Evolutionary conservation across 2,329 filamentous ascomycete species (phyloP).

Genomic region (Arthrobotrys entomopaga): DNA sequence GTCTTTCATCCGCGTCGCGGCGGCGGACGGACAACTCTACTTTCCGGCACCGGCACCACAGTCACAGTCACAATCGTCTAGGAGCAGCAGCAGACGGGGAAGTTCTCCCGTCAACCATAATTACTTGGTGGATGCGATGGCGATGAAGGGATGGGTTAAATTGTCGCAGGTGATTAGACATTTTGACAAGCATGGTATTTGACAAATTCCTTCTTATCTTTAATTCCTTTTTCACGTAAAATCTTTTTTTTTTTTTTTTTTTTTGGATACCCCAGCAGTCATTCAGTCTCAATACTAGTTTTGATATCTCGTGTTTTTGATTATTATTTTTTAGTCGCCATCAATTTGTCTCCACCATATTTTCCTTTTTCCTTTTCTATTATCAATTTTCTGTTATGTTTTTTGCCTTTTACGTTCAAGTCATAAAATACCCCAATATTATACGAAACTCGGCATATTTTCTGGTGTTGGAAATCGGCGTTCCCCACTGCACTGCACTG

Average conservation of each 20-base stretch:
- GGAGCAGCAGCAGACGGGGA: conserved; percentile 11
- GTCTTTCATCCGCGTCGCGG: conserved; percentile 42
- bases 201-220: conserved; percentile 42
- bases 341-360: conserved; percentile 8
- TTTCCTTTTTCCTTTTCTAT: too few relatives aligned
- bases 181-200: conserved; percentile 55
- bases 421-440: conserved; percentile 27
- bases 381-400: conserved; percentile 22
- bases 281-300: conserved; percentile 4
- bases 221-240: conserved; percentile 7
- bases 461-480: conserved; percentile 41
- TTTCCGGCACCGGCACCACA: conserved; percentile 18
- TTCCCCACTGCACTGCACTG: too few relatives aligned
- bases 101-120: conserved; percentile 33
- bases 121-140: conserved; percentile 35
- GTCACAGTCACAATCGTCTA: conserved; percentile 32
- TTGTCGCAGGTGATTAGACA: conserved; percentile 43
- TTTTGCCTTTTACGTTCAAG: conserved; percentile 9
- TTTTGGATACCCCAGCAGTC: conserved; percentile 16
- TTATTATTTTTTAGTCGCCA: not conserved
- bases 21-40: conserved; percentile 49
- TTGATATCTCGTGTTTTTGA: conserved; percentile 1
- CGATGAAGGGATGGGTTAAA: conserved; percentile 39
- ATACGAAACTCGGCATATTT: conserved; percentile 32
- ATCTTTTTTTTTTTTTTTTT: conserved; percentile 22